Conservation (phyloP, 768 basidiomycete species). For the Sporobolomyces roseus region DNA sequence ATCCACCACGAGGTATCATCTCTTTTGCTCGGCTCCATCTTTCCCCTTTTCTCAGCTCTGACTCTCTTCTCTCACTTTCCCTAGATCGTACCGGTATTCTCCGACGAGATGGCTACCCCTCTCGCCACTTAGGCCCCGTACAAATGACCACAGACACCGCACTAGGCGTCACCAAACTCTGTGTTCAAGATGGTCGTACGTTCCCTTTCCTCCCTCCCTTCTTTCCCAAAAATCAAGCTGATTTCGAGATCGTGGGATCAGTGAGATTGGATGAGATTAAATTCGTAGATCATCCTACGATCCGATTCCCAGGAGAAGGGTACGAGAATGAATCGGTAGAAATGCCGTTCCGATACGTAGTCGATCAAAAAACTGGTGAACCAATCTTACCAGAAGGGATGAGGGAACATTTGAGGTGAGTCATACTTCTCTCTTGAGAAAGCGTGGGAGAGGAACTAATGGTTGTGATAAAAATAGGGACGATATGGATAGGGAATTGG, state of each 20-base stretch:
- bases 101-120: constrained; percentile 77
- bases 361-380: constrained; percentile 54
- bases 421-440: not conserved
- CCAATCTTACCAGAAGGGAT: constrained; percentile 85
- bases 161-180: constrained; percentile 78
- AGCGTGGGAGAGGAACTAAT: not conserved
- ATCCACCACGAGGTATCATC: constrained; percentile 72
- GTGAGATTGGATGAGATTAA: constrained; percentile 58
- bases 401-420: constrained; percentile 66
- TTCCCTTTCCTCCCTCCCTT: not conserved
- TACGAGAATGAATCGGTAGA: constrained; percentile 84
- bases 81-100: constrained; percentile 87
- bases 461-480: not conserved
- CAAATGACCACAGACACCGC: constrained; percentile 99
- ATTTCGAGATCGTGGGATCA: not conserved
- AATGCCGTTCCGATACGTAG: constrained; percentile 90
- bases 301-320: constrained; percentile 57
- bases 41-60: not conserved
- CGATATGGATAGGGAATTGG: constrained; percentile 37
- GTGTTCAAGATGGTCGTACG: constrained; percentile 62
- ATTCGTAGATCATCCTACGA: constrained; percentile 78
- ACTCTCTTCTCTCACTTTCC: no score
- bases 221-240: no score
- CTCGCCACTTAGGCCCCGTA: constrained; percentile 73
- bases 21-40: not conserved